Percentiles rank a stretch among this genome's conserved stretches.
These are phyloP conservation scores for Mallotus repandus DNA, from an alignment of 441 rosid species.

Conservation along the genomic window DNA sequence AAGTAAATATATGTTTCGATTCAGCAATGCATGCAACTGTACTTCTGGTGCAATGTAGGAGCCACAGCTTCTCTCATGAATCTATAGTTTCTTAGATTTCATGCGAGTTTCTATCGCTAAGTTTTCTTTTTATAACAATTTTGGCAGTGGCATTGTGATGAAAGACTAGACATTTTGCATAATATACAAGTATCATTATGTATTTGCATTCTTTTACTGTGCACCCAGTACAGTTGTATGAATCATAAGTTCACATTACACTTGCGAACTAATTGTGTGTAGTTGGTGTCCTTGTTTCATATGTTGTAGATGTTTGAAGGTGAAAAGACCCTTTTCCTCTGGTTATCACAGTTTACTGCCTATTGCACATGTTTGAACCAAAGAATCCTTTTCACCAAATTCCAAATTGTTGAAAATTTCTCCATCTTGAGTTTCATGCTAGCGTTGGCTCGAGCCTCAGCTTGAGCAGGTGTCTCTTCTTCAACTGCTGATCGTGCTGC, in stretches of 20 bases:
- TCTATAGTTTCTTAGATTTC: background rate
- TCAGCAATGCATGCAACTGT: background rate
- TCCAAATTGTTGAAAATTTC: conserved; percentile 39
- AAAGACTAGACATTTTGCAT: background rate
- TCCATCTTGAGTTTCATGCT: conserved; percentile 39
- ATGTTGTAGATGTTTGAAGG: background rate
- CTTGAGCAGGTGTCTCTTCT: conserved; percentile 61
- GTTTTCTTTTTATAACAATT: background rate
- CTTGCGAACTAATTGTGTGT: background rate
- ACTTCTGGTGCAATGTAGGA: background rate
- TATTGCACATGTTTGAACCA: conserved; percentile 14
- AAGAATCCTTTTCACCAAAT: conserved; percentile 26
- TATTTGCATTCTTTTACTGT: background rate
- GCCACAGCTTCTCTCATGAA: background rate
- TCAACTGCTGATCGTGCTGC: conserved; percentile 33
- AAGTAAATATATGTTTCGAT: background rate
- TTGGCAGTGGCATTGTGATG: background rate
- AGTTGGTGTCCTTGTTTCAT: background rate
- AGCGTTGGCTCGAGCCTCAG: conserved; percentile 46
- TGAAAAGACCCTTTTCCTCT: background rate
- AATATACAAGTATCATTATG: background rate
- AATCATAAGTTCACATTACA: background rate
- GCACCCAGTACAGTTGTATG: background rate
- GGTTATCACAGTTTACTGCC: conserved; percentile 6
- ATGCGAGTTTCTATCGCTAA: too few species aligned